Evolutionary conservation across 2,329 filamentous ascomycete species (phyloP), one percentile per base, ranked within the genome.

Genomic region (Calycina marina): DNA sequence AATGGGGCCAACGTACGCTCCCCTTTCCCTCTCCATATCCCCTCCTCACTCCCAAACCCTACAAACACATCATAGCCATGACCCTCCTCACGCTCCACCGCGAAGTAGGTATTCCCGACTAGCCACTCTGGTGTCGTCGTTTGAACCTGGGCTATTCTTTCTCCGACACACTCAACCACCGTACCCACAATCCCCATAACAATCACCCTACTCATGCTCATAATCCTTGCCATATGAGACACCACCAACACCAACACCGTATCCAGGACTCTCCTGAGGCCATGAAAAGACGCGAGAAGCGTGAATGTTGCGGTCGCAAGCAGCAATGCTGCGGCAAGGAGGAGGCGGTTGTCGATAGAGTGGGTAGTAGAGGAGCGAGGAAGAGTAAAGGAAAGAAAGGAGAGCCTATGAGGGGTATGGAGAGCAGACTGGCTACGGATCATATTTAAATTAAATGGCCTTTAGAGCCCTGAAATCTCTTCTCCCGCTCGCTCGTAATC

Each of bases 51-150:
- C n/a, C n/a, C n/a, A n/a, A n/a, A n/a, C 53, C 54, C 4, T 62
- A 56, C 46, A 40, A 44, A 28, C 66, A 70, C 46, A 45, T 44
- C 36, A 67, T 69, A 63, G 66, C 65, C 3, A 44, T 43, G 37
- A 61, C 57, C 0, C 17, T 37, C 4, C 49, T 50, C 11, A 61
- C 56, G 1, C 56, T 67, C 5, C 44, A 42, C 6, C 20, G 20
- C 20, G 52, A 55, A 33, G 54, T 64, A 14, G 62, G 63, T 0
- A 53, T 69, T 6, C 30, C 24, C 6, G 50, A 53, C 37, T 52
- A 56, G 30, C 65, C 65, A 1, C 38, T 38, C 1, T 69, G 65
- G 65, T 67, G 43, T 22, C 22, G 31, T 9, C 6, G 13, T 13
- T 15, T 33, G 14, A 33, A 33, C 31, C 25, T 25, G 4, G 24